Percentiles rank a stretch among this genome's conserved stretches.
phyloP scores from a whole-genome alignment of 192 early-diverging fungal genomes.

The Gaertneriomyces semiglobifer region DNA sequence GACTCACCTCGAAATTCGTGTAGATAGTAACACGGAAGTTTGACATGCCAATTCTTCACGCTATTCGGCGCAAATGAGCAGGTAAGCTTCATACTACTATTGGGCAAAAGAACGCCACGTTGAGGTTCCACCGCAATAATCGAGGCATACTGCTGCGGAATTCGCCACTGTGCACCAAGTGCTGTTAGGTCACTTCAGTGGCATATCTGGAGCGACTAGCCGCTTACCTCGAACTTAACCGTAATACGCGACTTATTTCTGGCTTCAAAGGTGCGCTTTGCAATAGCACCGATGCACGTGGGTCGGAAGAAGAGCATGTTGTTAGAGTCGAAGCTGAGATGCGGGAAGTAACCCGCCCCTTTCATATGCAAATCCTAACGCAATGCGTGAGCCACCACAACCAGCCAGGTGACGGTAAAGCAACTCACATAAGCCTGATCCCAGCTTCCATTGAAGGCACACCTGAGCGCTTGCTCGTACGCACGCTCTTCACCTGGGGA shows the following conservation, averaged over 20 bases:
- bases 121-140: slow-evolving; percentile 46
- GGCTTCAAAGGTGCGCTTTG: slow-evolving; percentile 33
- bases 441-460: slow-evolving; percentile 44
- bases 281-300: slow-evolving; percentile 43
- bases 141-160: slow-evolving; percentile 45
- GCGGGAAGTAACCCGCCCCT: slow-evolving; percentile 47
- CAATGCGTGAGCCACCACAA: too few species aligned
- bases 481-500: slow-evolving; percentile 44
- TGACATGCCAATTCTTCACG: slow-evolving; percentile 41
- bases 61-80: slow-evolving; percentile 47
- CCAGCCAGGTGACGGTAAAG: not conserved
- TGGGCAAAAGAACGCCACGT: slow-evolving; percentile 35
- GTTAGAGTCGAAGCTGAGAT: slow-evolving; percentile 43
- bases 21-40: slow-evolving; percentile 51
- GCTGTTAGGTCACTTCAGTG: not conserved
- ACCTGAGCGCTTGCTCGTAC: slow-evolving; percentile 51
- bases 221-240: slow-evolving; percentile 45
- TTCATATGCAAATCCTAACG: slow-evolving; percentile 43
- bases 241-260: slow-evolving; percentile 45
- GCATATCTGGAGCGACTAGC: not conserved
- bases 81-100: slow-evolving; percentile 31
- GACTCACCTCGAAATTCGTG: slow-evolving; percentile 26
- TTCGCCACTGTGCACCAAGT: slow-evolving; percentile 40
- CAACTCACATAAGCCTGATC: slow-evolving; percentile 27
- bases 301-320: slow-evolving; percentile 50